Base-by-base conservation (phyloP, 345 rosid genomes). In the Salix koriyanagi region DNA sequence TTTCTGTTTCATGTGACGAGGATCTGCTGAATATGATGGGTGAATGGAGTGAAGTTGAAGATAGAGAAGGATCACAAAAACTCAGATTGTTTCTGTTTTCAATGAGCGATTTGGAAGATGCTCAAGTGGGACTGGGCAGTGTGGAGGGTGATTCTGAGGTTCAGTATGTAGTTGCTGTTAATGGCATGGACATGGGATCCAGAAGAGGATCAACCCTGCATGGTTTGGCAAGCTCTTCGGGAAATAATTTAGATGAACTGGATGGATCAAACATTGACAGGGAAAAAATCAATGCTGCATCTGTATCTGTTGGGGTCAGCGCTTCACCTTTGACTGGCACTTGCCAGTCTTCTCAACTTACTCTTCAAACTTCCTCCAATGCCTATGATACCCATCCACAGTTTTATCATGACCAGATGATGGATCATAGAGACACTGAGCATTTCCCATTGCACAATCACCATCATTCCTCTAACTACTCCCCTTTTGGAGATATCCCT, bases 1-100 rank as follows among this genome's bases (percentile, higher is more conserved):
- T 94, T 75, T 94, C 98, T 83, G 93, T 94, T 71, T 88, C 97
- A 15, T 90, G 91, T 73, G 91, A 91, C 56, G 98, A 92, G 80
- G 98, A 94, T 88, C 89, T 94, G 74, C 85, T 81, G 78, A 94
- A 92, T 82, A 92, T 94, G 98, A 86, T 92, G 89, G 97, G 92
- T 81, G 97, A 92, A 73, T 89, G 89, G 82, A 81, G 76, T 71
- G 94, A 87, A 77, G 84, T 88, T 84, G 91, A 85, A 78, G 85
- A 75, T 73, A 83, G 85, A 75, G 90, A 84, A 69, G 87, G 87
- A 52, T 84, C 88, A 25, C 89, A 84, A 73, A 92, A 88, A 85
- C 87, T 90, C 74, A 88, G 97, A 75, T 85, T 92, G 85, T 92
- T 92, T 87, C 80, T 92, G 50, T 90, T 90, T 72, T 89, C 97